Percentiles rank a stretch among this genome's conserved stretches.
These are phyloP conservation scores for Neurospora crassa DNA, from an alignment of 2,329 filamentous ascomycete species.

Conservation along the genomic window DNA sequence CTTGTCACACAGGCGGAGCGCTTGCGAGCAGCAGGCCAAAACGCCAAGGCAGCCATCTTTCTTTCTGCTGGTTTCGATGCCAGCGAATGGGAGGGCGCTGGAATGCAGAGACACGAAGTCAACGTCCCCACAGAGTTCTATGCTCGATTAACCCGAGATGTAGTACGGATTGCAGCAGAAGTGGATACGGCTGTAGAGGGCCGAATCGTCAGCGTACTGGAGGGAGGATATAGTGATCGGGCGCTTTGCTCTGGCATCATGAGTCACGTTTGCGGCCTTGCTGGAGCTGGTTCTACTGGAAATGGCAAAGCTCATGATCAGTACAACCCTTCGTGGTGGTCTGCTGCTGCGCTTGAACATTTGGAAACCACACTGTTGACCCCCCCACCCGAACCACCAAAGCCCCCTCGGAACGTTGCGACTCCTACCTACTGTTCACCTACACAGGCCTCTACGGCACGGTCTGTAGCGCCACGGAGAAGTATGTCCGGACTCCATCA, in stretches of 20 bases:
- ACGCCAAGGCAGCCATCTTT: constrained; percentile 80
- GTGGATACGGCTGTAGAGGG: constrained; percentile 70
- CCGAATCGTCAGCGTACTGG: constrained; percentile 82
- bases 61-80: constrained; percentile 95
- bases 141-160: constrained; percentile 77
- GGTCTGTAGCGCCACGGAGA: constrained; percentile 59
- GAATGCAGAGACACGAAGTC: constrained; percentile 93
- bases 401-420: constrained; percentile 41
- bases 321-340: constrained; percentile 68
- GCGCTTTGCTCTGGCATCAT: constrained; percentile 81
- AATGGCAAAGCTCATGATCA: constrained; percentile 20
- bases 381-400: constrained; percentile 39
- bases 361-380: constrained; percentile 52
- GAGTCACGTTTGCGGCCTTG: constrained; percentile 80
- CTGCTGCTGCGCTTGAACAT: constrained; percentile 51
- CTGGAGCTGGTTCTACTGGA: constrained; percentile 28
- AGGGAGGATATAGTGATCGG: constrained; percentile 92
- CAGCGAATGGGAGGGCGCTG: constrained; percentile 82
- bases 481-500: constrained; percentile 41
- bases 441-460: constrained; percentile 79
- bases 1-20: constrained; percentile 63
- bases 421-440: constrained; percentile 74
- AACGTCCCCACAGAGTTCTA: constrained; percentile 98
- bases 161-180: constrained; percentile 73
- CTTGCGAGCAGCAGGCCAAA: constrained; percentile 47